Base-by-base conservation (phyloP, 2,329 filamentous ascomycete species). In the Domatiomyces catenatus region DNA sequence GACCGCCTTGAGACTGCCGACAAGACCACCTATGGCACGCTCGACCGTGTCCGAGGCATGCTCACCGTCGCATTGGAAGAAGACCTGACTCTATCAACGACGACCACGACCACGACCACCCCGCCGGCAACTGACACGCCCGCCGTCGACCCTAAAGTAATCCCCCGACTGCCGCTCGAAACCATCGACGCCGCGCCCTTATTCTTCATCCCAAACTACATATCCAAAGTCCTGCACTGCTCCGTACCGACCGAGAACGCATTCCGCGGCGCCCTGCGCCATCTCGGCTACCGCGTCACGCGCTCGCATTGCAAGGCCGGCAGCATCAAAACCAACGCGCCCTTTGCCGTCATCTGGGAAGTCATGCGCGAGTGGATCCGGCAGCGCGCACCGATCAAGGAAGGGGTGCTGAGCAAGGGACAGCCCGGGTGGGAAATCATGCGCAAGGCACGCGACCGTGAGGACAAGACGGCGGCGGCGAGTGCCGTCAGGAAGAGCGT, bases 281-380 rank as follows among this genome's bases (percentile, higher is more conserved):
- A 83, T 53, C 73, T 93, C 1, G 92, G 90, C 5, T 96, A 94
- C 63, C 75, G 77, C 45, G 84, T 84, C 2, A 86, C 86, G 0
- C 80, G 90, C 60, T 94, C 86, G 59, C 92, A 98, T 66, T 87
- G 87, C 60, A 87, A 88, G 58, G 77, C 86, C 0, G 90, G 89
- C 22, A 92, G 86, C 61, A 81, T 96, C 67, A 94, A 93, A 70
- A 96, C 92, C 0, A 81, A 96, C 66, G 92, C 92, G 12, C 86
- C 89, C 0, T 98, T 88, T 88, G 73, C 73, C 3, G 81, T 86
- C 0, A 77, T 98, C 46, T 96, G 92, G 89, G 84, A 93, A 63
- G 72, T 96, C 24, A 92, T 96, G 79, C 77, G 86, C 22, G 88
- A 94, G 67, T 98, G 88, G 87, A 79, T 85, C 12, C 77, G 83